Evolutionary conservation across 208 protist species (phyloP).

Genomic region (Porcisia deanei): DNA sequence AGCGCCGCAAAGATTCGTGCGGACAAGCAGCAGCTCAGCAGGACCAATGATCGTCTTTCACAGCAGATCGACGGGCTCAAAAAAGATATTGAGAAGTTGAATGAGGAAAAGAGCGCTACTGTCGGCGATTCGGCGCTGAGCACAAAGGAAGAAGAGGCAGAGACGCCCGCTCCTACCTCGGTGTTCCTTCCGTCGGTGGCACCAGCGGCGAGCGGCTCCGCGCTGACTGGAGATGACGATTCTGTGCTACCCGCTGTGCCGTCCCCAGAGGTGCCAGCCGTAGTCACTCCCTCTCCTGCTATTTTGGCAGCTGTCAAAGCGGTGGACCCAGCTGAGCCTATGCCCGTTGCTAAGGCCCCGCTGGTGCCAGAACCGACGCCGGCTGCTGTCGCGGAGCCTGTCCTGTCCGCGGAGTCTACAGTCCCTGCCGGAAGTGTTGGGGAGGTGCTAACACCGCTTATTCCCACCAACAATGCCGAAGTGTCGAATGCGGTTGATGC

Average conservation of each 20-base stretch:
- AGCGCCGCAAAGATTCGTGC: constrained; percentile 55
- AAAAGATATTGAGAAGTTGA: constrained; percentile 34
- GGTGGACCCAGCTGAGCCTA: background rate
- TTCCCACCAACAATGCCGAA: background rate
- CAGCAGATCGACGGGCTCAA: constrained; percentile 49
- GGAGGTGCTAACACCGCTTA: background rate
- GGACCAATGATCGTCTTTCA: constrained; percentile 59
- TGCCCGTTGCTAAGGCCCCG: background rate
- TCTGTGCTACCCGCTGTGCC: background rate
- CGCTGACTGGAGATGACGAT: background rate
- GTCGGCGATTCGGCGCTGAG: constrained; percentile 8
- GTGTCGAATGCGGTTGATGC: background rate
- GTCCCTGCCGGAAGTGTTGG: background rate
- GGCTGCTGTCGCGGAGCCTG: background rate
- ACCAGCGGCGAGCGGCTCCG: background rate
- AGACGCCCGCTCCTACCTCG: background rate
- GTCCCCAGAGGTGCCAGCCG: background rate
- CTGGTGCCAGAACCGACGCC: background rate
- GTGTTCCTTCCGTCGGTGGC: constrained; percentile 14
- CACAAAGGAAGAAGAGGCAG: constrained; percentile 14
- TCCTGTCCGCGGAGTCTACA: background rate
- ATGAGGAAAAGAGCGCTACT: constrained; percentile 14
- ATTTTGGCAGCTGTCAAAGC: background rate
- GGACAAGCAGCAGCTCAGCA: constrained; percentile 51
- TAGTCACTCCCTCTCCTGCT: background rate